Conservation (phyloP, 148 eudicot genomes). For the Spergularia marina region DNA sequence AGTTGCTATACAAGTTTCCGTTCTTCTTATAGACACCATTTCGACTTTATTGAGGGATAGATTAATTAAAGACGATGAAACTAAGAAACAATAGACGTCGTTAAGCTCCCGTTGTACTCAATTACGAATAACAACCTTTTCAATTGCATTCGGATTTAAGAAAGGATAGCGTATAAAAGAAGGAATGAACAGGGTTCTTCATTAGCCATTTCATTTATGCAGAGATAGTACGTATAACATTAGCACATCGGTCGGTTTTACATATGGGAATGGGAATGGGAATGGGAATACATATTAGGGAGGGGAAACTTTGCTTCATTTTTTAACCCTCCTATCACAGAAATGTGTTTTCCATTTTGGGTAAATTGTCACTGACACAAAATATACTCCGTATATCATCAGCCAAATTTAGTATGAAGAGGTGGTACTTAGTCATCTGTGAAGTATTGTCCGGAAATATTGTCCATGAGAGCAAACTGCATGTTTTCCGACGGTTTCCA, state of each 20-base stretch:
- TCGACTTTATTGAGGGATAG: too few relatives aligned
- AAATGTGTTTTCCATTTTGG: background rate
- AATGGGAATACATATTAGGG: slow-evolving; percentile 15
- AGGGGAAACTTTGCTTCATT: background rate
- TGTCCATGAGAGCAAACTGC: slow-evolving; percentile 73
- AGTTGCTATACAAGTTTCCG: too few relatives aligned
- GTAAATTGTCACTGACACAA: background rate
- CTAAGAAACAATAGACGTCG: too few relatives aligned
- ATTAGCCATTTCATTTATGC: slow-evolving; percentile 27
- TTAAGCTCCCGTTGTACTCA: too few relatives aligned
- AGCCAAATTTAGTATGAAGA: slow-evolving; percentile 7
- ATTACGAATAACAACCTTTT: too few relatives aligned
- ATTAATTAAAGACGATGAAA: too few relatives aligned
- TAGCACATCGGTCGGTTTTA: slow-evolving; percentile 12
- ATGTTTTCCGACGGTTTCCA: slow-evolving; percentile 92
- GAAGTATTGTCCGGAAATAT: slow-evolving; percentile 50
- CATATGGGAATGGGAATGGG: slow-evolving; percentile 10
- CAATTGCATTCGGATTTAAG: too few relatives aligned
- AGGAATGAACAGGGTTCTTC: background rate
- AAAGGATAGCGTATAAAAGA: background rate
- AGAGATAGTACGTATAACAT: slow-evolving; percentile 6
- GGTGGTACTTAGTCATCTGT: slow-evolving; percentile 39
- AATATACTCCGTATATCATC: slow-evolving; percentile 24
- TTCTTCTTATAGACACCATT: too few relatives aligned
- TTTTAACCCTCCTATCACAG: slow-evolving; percentile 2